Evolutionary conservation across 371 early-diverging fungal species (phyloP).

Genomic region (Circinella minor): DNA sequence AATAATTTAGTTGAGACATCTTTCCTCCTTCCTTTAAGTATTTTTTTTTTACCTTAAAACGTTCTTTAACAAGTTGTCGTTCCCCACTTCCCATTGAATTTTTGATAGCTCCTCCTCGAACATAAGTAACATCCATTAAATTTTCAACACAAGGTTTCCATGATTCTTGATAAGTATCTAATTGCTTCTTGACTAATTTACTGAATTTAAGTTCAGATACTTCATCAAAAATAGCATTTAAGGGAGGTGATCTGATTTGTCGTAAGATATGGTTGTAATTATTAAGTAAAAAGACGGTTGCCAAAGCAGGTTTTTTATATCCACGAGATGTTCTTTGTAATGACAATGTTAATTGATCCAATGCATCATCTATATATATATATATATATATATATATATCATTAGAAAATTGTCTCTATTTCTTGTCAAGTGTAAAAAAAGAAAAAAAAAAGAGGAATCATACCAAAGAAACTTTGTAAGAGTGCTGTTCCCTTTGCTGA

Average conservation of each 20-base stretch:
- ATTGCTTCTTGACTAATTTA: constrained; percentile 61
- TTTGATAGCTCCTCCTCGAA: constrained; percentile 67
- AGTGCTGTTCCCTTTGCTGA: constrained; percentile 34
- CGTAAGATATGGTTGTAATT: constrained; percentile 82
- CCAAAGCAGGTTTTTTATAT: constrained; percentile 80
- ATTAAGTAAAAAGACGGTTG: constrained; percentile 79
- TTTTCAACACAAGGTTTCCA: constrained; percentile 78
- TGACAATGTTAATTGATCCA: constrained; percentile 63
- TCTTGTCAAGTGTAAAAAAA: neutral
- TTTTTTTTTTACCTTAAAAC: constrained; percentile 64
- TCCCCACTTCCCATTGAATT: constrained; percentile 71
- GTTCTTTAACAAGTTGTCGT: constrained; percentile 76
- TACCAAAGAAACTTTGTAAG: constrained; percentile 37
- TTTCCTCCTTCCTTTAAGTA: neutral
- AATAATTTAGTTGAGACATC: no score
- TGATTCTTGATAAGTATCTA: constrained; percentile 70
- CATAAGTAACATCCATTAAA: constrained; percentile 77
- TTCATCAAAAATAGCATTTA: constrained; percentile 59
- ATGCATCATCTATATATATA: constrained; percentile 50
- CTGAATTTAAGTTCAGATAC: constrained; percentile 63
- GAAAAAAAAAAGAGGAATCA: neutral
- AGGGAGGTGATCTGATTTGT: constrained; percentile 62
- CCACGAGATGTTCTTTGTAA: constrained; percentile 71
- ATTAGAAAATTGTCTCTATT: no score
- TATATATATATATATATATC: neutral